These are phyloP conservation scores for Melanogaster broomeanus DNA, from an alignment of 768 basidiomycete genomes.

Conservation along the genomic window DNA sequence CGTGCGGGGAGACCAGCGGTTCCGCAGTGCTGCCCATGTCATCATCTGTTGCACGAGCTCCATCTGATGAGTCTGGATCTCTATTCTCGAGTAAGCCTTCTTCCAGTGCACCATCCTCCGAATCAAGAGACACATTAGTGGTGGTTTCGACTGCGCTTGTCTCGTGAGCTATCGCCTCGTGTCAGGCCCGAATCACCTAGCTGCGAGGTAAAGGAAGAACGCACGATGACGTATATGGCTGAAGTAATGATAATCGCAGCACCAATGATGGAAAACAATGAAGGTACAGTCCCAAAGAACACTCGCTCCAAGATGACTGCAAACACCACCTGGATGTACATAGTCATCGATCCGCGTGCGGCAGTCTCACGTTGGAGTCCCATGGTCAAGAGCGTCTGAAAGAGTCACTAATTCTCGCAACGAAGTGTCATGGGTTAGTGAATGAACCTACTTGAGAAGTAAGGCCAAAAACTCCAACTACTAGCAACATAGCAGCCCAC, in stretches of 20 bases:
- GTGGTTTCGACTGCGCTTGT: background rate
- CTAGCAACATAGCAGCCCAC: conserved; percentile 14
- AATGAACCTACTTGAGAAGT: conserved; percentile 12
- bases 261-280: conserved; percentile 60
- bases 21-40: too few species aligned
- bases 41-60: background rate
- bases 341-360: conserved; percentile 58
- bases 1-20: too few species aligned
- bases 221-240: conserved; percentile 1
- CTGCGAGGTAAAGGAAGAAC: background rate
- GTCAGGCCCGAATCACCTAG: background rate
- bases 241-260: conserved; percentile 58
- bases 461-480: conserved; percentile 17
- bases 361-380: conserved; percentile 68
- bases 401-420: background rate
- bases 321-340: conserved; percentile 67
- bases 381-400: conserved; percentile 54
- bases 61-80: background rate
- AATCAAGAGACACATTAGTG: background rate
- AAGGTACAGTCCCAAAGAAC: conserved; percentile 61
- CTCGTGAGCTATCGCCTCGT: background rate
- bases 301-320: conserved; percentile 64
- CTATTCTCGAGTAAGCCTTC: background rate
- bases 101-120: background rate
- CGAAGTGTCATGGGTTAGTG: too few species aligned